phyloP scores from a whole-genome alignment of 1,284 basidiomycete species.

The Ustilago hordei region DNA sequence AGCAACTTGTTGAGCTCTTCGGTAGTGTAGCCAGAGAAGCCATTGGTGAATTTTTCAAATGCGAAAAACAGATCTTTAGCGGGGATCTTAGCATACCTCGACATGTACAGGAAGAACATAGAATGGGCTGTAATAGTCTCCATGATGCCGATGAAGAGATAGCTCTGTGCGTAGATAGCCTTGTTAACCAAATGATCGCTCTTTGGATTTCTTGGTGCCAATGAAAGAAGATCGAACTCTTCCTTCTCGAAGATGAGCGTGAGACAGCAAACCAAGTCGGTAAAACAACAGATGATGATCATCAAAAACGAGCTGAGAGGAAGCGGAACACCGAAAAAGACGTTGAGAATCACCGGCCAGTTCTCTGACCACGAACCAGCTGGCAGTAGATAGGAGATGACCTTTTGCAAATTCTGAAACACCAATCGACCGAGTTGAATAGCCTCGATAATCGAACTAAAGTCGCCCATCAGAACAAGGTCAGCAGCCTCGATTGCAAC shows the following conservation, averaged over 20 bases:
- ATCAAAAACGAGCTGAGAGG: slow-evolving; percentile 73
- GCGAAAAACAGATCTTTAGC: slow-evolving; percentile 39
- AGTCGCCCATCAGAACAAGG: slow-evolving; percentile 60
- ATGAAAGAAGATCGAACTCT: slow-evolving; percentile 74
- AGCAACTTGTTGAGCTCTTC: slow-evolving; percentile 70
- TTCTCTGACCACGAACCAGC: slow-evolving; percentile 76
- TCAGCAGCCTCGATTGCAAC: slow-evolving; percentile 68
- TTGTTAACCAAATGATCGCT: slow-evolving; percentile 71
- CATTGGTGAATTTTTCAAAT: slow-evolving; percentile 61
- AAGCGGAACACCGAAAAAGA: slow-evolving; percentile 73
- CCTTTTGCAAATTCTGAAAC: slow-evolving; percentile 78
- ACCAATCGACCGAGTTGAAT: slow-evolving; percentile 74
- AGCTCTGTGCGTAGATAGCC: slow-evolving; percentile 76
- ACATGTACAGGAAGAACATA: slow-evolving; percentile 73
- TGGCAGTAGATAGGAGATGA: slow-evolving; percentile 65
- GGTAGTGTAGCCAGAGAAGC: slow-evolving; percentile 73
- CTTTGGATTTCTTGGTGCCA: slow-evolving; percentile 53
- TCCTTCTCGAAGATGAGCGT: slow-evolving; percentile 76
- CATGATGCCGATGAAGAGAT: slow-evolving; percentile 76
- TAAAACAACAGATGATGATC: slow-evolving; percentile 71
- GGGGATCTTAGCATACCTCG: slow-evolving; percentile 71
- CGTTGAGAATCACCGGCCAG: slow-evolving; percentile 76
- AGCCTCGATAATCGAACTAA: slow-evolving; percentile 59
- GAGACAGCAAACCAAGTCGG: slow-evolving; percentile 73
- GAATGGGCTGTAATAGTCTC: slow-evolving; percentile 73